These are phyloP conservation scores for Podospora comata DNA, from an alignment of 495 filamentous ascomycete genomes.

Conservation along the genomic window DNA sequence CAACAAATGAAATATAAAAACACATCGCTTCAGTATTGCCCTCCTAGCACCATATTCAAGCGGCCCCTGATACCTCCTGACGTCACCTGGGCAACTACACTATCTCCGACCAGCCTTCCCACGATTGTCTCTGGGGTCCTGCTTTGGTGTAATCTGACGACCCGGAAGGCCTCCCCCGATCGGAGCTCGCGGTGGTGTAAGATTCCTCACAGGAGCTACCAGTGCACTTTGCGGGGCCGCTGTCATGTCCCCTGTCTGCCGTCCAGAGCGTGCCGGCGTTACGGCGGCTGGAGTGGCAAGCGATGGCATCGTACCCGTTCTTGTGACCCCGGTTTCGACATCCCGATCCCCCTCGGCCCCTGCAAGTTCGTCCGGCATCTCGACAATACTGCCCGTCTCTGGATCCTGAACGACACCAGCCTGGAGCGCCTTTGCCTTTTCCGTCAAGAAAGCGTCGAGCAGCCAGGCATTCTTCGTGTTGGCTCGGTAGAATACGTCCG, in stretches of 20 bases:
- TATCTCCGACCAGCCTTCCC: background rate
- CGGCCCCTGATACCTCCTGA: background rate
- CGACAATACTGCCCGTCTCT: conserved; percentile 15
- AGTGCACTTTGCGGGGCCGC: background rate
- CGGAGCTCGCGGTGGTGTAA: conserved; percentile 10
- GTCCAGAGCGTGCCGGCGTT: conserved; percentile 3
- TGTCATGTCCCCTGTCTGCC: background rate
- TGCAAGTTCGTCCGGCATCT: conserved; percentile 9
- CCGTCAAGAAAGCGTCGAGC: conserved; percentile 66
- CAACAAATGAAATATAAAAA: background rate
- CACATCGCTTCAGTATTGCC: background rate
- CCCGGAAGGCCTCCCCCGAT: conserved; percentile 9
- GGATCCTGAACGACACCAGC: conserved; percentile 34
- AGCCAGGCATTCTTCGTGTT: conserved; percentile 76
- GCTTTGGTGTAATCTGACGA: conserved; percentile 1
- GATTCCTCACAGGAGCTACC: conserved; percentile 10
- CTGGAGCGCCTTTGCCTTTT: conserved; percentile 51
- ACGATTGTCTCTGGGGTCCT: conserved; percentile 16
- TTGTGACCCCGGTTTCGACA: conserved; percentile 15
- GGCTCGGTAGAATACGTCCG: conserved; percentile 58
- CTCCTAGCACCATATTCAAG: background rate
- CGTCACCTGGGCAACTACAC: background rate
- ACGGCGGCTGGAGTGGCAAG: background rate
- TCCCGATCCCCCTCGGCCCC: background rate
- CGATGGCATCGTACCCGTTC: background rate